Conservation (phyloP, 108 stramenopile species). For the Pseudonitzschia pungens region DNA sequence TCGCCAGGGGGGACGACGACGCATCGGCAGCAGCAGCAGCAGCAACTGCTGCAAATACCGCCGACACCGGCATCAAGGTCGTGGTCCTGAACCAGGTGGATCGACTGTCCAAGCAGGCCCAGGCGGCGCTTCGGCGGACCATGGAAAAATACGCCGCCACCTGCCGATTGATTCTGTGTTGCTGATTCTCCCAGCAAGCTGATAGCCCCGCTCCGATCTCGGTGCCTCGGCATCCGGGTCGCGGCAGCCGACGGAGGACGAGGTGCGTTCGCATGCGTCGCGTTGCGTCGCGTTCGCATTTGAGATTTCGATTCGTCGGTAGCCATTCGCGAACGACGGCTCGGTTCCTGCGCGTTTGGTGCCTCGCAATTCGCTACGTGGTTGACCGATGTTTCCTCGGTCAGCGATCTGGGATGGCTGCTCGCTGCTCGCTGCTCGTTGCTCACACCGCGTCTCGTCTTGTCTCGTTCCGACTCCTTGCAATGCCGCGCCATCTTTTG, state of each 20-base stretch:
- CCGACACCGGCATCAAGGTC: constrained; percentile 77
- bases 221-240: constrained; percentile 96
- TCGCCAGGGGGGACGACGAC: constrained; percentile 12
- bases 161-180: constrained; percentile 94
- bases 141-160: constrained; percentile 97
- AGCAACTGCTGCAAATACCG: background rate
- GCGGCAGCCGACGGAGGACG: constrained; percentile 77
- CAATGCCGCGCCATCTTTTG: background rate
- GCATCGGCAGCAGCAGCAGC: background rate
- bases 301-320: too few species aligned
- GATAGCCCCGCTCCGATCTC: constrained; percentile 93
- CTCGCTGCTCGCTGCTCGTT: background rate
- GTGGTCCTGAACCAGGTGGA: constrained; percentile 95
- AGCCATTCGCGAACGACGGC: too few species aligned
- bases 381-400: too few species aligned
- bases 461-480: background rate
- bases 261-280: constrained; percentile 42
- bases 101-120: constrained; percentile 88
- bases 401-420: too few species aligned
- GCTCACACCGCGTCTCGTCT: background rate
- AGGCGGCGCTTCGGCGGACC: constrained; percentile 93
- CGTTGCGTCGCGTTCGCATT: background rate
- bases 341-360: too few species aligned
- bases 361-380: too few species aligned
- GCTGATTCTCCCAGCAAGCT: constrained; percentile 87